These are phyloP conservation scores for Mycena haematopus DNA, from an alignment of 768 basidiomycete genomes.

Conservation along the genomic window DNA sequence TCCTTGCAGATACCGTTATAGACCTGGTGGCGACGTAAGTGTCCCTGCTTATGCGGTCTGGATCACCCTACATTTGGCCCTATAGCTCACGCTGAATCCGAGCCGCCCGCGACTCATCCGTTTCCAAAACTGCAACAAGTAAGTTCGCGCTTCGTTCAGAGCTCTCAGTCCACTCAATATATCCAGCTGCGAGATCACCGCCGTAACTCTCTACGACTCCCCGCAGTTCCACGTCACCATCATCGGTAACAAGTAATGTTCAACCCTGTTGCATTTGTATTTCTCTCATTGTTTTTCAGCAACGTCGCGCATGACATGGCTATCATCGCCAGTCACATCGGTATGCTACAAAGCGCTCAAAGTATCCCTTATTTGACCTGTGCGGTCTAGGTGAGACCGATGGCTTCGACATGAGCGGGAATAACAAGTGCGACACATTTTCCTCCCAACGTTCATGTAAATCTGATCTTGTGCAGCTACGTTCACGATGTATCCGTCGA, in stretches of 20 bases:
- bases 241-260: slow-evolving; percentile 27
- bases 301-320: slow-evolving; percentile 35
- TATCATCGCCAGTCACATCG: slow-evolving; percentile 33
- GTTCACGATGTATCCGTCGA: slow-evolving; percentile 43
- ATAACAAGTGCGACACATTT: slow-evolving; percentile 27
- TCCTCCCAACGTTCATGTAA: background rate
- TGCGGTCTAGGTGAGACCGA: slow-evolving; percentile 31
- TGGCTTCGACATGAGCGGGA: slow-evolving; percentile 37
- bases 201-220: slow-evolving; percentile 30
- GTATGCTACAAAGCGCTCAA: background rate
- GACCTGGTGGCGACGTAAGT: slow-evolving; percentile 30
- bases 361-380: background rate
- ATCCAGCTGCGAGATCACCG: slow-evolving; percentile 31
- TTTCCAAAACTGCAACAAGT: slow-evolving; percentile 35
- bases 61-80: background rate
- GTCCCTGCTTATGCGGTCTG: background rate
- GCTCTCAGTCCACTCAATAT: background rate
- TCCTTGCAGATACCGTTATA: slow-evolving; percentile 28
- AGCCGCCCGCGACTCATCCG: slow-evolving; percentile 35
- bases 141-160: background rate
- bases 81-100: slow-evolving; percentile 30
- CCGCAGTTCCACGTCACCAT: slow-evolving; percentile 37
- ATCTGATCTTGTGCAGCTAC: slow-evolving; percentile 23
- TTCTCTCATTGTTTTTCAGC: slow-evolving; percentile 15
- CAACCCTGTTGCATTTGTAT: background rate